Evolutionary conservation across 768 basidiomycete species (phyloP).

Genomic region (Atractiella rhizophila): DNA sequence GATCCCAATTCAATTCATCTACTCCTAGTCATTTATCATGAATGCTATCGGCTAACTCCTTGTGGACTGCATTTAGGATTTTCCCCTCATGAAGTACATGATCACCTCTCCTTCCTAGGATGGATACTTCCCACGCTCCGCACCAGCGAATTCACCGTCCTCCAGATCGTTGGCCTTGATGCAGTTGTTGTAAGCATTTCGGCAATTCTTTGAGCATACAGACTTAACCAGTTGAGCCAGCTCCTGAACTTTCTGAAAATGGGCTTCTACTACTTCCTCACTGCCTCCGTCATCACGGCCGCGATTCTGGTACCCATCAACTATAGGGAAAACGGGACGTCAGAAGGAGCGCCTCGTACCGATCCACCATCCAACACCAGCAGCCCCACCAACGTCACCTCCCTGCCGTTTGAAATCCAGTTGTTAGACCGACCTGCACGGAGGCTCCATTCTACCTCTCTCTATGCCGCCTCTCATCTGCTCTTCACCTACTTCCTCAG

Average conservation of each 20-base stretch:
- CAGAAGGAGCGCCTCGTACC: slow-evolving; percentile 23
- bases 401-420: not conserved
- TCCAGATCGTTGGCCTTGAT: slow-evolving; percentile 89
- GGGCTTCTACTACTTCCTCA: slow-evolving; percentile 69
- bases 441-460: not conserved
- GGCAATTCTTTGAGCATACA: not conserved
- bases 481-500: slow-evolving; percentile 89
- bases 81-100: slow-evolving; percentile 77
- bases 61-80: no score
- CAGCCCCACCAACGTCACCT: not conserved
- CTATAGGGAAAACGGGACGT: slow-evolving; percentile 42
- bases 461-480: slow-evolving; percentile 31
- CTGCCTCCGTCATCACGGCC: slow-evolving; percentile 56
- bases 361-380: slow-evolving; percentile 5
- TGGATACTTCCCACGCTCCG: slow-evolving; percentile 84
- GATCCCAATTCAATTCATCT: no score
- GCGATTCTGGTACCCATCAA: slow-evolving; percentile 85
- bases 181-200: slow-evolving; percentile 57
- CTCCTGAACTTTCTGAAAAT: slow-evolving; percentile 87
- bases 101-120: slow-evolving; percentile 64
- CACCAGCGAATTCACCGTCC: slow-evolving; percentile 71
- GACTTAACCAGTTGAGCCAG: slow-evolving; percentile 24
- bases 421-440: no score
- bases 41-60: no score
- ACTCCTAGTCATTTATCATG: no score